Evolutionary conservation across 768 basidiomycete genomes (phyloP).

Genomic region (Leccinum subgranulosum): DNA sequence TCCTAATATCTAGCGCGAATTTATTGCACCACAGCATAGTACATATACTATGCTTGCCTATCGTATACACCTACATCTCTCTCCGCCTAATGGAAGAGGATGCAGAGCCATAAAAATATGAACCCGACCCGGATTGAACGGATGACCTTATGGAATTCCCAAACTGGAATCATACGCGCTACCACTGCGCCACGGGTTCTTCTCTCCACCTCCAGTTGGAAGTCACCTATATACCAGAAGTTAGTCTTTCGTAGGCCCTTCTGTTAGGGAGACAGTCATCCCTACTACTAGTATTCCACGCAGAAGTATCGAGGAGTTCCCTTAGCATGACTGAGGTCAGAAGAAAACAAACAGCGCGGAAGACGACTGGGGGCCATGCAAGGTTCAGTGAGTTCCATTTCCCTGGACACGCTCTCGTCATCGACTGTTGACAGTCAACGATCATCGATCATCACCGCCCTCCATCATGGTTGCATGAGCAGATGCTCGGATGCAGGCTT

Average conservation of each 20-base stretch:
- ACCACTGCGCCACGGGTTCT: constrained; percentile 39
- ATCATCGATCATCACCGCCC: neutral
- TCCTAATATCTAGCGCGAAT: constrained; percentile 15
- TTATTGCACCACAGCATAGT: constrained; percentile 14
- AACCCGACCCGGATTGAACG: constrained; percentile 46
- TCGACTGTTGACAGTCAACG: neutral
- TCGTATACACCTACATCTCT: constrained; percentile 6
- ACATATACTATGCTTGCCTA: constrained; percentile 6
- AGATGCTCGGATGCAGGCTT: neutral
- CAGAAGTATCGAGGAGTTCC: neutral
- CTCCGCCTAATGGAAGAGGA: neutral
- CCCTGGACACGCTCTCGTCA: neutral
- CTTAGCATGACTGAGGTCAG: constrained; percentile 2
- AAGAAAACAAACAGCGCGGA: constrained; percentile 22
- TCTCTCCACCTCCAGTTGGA: neutral
- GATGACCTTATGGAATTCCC: constrained; percentile 41
- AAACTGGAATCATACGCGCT: constrained; percentile 41
- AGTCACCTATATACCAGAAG: neutral
- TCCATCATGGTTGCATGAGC: neutral
- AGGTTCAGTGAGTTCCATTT: constrained; percentile 5
- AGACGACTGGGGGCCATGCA: constrained; percentile 14
- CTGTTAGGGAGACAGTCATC: no score
- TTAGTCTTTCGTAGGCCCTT: no score
- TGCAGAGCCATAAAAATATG: constrained; percentile 9
- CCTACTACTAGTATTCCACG: no score